phyloP scores from a whole-genome alignment of 352 stramenopile species.

The Globisporangium recalcitrans region DNA sequence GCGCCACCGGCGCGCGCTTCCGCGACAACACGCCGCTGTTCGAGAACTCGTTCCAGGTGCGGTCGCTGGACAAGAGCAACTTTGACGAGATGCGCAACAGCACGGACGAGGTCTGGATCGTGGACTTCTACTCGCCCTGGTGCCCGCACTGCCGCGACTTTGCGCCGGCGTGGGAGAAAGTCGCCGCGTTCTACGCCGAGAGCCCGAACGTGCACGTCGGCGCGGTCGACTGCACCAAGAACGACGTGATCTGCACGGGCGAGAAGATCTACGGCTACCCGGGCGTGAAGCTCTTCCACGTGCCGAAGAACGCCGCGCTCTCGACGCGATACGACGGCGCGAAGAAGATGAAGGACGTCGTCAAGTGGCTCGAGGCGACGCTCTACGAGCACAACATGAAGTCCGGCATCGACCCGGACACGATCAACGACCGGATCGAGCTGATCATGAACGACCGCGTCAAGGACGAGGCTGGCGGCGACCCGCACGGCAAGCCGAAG shows the following conservation, averaged over 20 bases:
- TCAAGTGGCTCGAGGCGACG: slow-evolving; percentile 60
- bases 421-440: slow-evolving; percentile 41
- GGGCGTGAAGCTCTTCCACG: slow-evolving; percentile 67
- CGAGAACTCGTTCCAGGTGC: slow-evolving; percentile 61
- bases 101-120: slow-evolving; percentile 58
- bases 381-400: slow-evolving; percentile 48
- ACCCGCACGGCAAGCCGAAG: slow-evolving; percentile 20
- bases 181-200: slow-evolving; percentile 62
- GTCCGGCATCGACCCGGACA: slow-evolving; percentile 42
- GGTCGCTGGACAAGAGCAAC: slow-evolving; percentile 26
- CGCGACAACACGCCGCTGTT: slow-evolving; percentile 61
- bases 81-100: slow-evolving; percentile 47
- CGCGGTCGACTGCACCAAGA: slow-evolving; percentile 70
- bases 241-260: slow-evolving; percentile 47
- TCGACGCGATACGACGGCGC: slow-evolving; percentile 15
- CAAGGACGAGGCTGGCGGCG: slow-evolving; percentile 15
- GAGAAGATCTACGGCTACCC: slow-evolving; percentile 68
- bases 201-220: slow-evolving; percentile 53
- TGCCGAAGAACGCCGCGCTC: slow-evolving; percentile 31
- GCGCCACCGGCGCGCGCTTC: slow-evolving; percentile 15
- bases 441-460: slow-evolving; percentile 40
- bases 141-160: slow-evolving; percentile 80
- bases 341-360: slow-evolving; percentile 38
- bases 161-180: slow-evolving; percentile 63
- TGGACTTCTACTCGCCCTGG: slow-evolving; percentile 86